These are phyloP conservation scores for Picea mariana DNA, from an alignment of 83 land plant genomes.

Conservation along the genomic window DNA sequence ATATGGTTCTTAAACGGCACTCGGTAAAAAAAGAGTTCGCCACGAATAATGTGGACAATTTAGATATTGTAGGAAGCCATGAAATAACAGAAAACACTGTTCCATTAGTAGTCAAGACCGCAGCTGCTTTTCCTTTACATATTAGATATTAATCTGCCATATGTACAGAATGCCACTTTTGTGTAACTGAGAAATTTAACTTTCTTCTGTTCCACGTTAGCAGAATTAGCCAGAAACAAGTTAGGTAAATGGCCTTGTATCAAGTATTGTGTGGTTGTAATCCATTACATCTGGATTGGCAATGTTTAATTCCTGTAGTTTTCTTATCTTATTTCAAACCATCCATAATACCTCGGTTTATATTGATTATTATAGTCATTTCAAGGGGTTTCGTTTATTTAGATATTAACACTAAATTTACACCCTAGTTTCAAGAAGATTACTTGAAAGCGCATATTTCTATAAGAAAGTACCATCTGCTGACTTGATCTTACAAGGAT, in stretches of 20 bases:
- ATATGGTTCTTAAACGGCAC: neutral
- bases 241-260: neutral
- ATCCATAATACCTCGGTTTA: neutral
- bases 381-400: neutral
- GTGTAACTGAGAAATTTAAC: neutral
- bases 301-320: neutral
- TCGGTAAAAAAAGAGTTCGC: neutral
- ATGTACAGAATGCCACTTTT: neutral
- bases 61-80: neutral
- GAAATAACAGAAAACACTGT: neutral
- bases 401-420: neutral
- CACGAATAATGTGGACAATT: no score
- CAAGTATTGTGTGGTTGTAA: neutral
- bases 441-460: slow-evolving; percentile 4
- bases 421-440: neutral
- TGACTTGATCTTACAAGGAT: neutral
- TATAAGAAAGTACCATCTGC: neutral
- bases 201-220: neutral
- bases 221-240: neutral
- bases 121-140: neutral
- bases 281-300: neutral
- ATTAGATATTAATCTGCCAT: neutral
- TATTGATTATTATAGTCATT: neutral
- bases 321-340: neutral
- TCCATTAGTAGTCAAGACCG: neutral